Evolutionary conservation across 2,329 filamentous ascomycete species (phyloP), one percentile per base, ranked within the genome.

Genomic region (Penicillium sp.): DNA sequence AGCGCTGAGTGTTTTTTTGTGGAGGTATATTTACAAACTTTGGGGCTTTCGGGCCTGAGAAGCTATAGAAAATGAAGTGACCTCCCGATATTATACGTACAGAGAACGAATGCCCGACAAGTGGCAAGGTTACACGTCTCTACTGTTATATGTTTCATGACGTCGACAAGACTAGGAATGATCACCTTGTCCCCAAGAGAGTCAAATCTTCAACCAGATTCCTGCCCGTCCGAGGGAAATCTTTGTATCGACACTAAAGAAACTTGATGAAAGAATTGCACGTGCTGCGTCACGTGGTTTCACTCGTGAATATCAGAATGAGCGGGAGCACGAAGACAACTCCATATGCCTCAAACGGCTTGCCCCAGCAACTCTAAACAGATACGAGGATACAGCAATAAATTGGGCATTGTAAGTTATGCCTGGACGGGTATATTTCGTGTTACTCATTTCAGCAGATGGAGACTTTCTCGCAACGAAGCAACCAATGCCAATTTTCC

Each of bases 261-360:
- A 48, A 17, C 54, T 59, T n/a, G 31, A 55, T 5, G 41, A 61
- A 50, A 47, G 55, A 17, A 59, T 50, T 35, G 45, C 47, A 61
- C 54, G 59, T 55, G 56, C 56, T n/a, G 31, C 41, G 25, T 63
- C 35, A 59, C 41, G 47, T 61, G 39, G 61, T 11, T 63, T 61
- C 45, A 61, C 56, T 17, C 38, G 20, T 11, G 54, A 61, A 37
- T 61, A 61, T 35, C n/a, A 61, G 53, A 51, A 60, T 11, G 10
- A 53, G 20, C 49, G 42, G 20, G 56, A 61, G 58, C 15, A 60
- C 11, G 34, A 52, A n/a, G 54, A 55, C 10, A 62, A 58, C 55
- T 54, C 38, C 15, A 49, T 62, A n/a, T 60, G 20, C 42, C 38
- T 61, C 38, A 50, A 50, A 49, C 10, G 47, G 34, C 53, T 59